These are phyloP conservation scores for Dactylellina sp. DNA, from an alignment of 2,329 filamentous ascomycete species.

Conservation along the genomic window DNA sequence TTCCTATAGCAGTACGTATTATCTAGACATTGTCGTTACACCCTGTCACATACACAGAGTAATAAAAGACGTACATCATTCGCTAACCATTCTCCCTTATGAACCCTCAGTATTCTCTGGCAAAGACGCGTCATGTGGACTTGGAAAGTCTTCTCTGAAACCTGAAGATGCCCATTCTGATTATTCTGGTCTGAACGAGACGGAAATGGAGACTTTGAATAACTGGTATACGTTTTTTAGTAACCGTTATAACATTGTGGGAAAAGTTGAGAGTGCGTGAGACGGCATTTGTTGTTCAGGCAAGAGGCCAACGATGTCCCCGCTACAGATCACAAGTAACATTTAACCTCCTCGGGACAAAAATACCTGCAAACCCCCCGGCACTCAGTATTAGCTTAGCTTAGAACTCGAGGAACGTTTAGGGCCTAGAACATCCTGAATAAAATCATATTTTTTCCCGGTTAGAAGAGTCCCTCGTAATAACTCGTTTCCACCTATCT, in stretches of 20 bases:
- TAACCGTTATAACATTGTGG: constrained; percentile 94
- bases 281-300: not conserved
- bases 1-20: constrained; percentile 81
- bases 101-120: constrained; percentile 82
- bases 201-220: constrained; percentile 83
- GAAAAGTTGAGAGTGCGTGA: constrained; percentile 62
- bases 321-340: not conserved
- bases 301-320: not conserved
- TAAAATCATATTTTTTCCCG: no score
- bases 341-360: no score
- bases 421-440: no score
- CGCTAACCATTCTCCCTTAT: not conserved
- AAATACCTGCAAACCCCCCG: no score
- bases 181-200: constrained; percentile 84
- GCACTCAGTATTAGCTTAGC: no score
- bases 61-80: no score
- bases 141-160: constrained; percentile 88
- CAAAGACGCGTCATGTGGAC: constrained; percentile 92
- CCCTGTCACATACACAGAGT: no score
- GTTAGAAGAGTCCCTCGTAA: no score
- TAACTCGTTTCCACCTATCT: no score
- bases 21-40: no score
- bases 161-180: constrained; percentile 83
- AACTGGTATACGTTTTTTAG: constrained; percentile 97
- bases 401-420: no score